These are phyloP conservation scores for Linderina pennispora DNA, from an alignment of 192 early-diverging fungal genomes.

Conservation along the genomic window DNA sequence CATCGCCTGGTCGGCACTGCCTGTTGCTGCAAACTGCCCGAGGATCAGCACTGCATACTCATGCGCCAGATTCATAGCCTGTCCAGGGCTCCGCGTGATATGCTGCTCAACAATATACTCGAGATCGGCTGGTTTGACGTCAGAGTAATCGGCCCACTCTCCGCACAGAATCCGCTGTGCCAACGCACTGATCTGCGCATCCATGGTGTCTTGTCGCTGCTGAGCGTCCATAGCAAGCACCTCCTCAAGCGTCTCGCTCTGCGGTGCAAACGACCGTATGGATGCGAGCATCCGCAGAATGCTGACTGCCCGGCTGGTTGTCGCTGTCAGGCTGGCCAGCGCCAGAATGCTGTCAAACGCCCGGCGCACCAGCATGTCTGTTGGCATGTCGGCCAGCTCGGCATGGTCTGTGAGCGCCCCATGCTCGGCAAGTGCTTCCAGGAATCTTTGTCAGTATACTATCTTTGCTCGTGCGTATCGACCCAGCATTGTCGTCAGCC, in stretches of 20 bases:
- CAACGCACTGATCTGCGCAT: slow-evolving; percentile 25
- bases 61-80: slow-evolving; percentile 19
- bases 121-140: slow-evolving; percentile 13
- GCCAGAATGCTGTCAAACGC: slow-evolving; percentile 32
- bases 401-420: slow-evolving; percentile 16
- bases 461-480: too few relatives aligned
- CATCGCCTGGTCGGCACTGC: background rate
- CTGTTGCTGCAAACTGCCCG: background rate
- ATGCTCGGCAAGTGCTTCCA: slow-evolving; percentile 23
- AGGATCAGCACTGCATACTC: slow-evolving; percentile 18
- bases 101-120: slow-evolving; percentile 27
- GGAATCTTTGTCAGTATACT: too few relatives aligned
- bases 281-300: slow-evolving; percentile 29
- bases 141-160: slow-evolving; percentile 10
- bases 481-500: too few relatives aligned
- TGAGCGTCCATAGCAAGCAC: slow-evolving; percentile 5
- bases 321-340: slow-evolving; percentile 8
- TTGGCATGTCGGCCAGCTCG: slow-evolving; percentile 11
- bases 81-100: slow-evolving; percentile 24
- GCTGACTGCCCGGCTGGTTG: slow-evolving; percentile 4
- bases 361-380: slow-evolving; percentile 14
- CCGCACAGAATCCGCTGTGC: slow-evolving; percentile 17
- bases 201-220: slow-evolving; percentile 28
- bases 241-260: slow-evolving; percentile 3
- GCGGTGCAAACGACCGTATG: slow-evolving; percentile 13